Base-by-base conservation (phyloP, 2,329 filamentous ascomycete species). In the Trichoderma atrobrunneum region DNA sequence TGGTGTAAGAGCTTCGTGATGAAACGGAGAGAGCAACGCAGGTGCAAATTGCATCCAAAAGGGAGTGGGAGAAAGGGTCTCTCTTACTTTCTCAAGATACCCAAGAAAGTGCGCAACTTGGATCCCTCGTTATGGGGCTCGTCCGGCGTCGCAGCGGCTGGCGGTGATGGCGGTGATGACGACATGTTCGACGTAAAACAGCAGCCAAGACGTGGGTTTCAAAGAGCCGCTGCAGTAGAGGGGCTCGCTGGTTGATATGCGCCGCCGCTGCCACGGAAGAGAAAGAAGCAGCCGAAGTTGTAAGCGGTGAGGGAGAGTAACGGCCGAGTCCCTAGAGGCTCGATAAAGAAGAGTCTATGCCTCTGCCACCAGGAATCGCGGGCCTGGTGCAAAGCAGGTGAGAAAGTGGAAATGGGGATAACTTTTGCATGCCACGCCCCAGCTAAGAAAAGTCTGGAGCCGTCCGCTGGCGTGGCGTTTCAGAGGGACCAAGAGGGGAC, bases 101-200 rank as follows among this genome's bases (percentile, higher is more conserved):
- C 89, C 74, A 98, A 82, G 79, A 98, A 97, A 1, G 93, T 97
- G 83, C 90, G 92, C 78, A 98, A 85, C 86, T 97, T 97, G 76
- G 93, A 95, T 76, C 89, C 90, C 72, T 98, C 95, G 84, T 93
- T 94, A 75, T 87, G 86, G 28, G 79, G 75, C 76, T 87, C 85
- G 71, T 87, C 85, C 18, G 82, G 76, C 36, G 80, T 74, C 43
- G 80, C 80, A 74, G 77, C 77, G 71, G 74, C 77, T 64, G 77
- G 77, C 70, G 76, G 80, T 73, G 78, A 76, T 75, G 76, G 80
- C 73, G 78, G 76, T 75, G 78, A 74, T 75, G 82, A 80, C 79
- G 82, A 80, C 82, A 82, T 82, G 74, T 73, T 75, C n/a, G 24
- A 26, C 16, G 32, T 39, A n/a, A 34, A 24, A 24, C n/a, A 24